Conservation (phyloP, 2,329 filamentous ascomycete species). For the Trichoderma sp. region DNA sequence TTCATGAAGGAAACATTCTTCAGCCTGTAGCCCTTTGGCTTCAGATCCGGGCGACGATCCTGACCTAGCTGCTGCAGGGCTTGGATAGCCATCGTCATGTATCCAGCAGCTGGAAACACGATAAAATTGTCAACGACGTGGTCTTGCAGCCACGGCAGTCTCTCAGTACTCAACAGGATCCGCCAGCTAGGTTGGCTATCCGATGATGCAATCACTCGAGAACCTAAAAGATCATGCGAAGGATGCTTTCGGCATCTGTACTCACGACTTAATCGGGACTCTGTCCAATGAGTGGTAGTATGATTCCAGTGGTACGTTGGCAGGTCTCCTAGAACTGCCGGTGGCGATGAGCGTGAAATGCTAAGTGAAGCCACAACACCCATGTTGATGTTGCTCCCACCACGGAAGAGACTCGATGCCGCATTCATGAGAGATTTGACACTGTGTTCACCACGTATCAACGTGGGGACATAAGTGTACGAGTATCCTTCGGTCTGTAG, state of each 20-base stretch:
- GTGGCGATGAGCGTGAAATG: constrained; percentile 17
- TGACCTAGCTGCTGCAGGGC: constrained; percentile 31
- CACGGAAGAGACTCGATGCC: not conserved
- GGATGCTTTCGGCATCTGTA: not conserved
- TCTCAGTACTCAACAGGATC: constrained; percentile 11
- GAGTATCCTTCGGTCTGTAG: not conserved
- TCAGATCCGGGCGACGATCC: not conserved
- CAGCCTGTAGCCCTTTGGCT: not conserved
- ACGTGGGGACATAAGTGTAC: constrained; percentile 1
- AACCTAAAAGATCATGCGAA: not conserved
- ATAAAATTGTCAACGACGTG: constrained; percentile 30
- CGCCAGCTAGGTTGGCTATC: constrained; percentile 5
- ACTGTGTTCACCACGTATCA: not conserved
- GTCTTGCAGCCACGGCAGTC: constrained; percentile 39
- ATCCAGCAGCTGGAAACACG: constrained; percentile 50
- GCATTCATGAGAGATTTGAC: not conserved
- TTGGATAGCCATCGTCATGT: constrained; percentile 48
- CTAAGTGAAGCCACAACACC: not conserved
- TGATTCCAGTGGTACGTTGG: constrained; percentile 1
- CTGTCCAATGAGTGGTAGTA: constrained; percentile 24
- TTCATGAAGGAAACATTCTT: constrained; percentile 7
- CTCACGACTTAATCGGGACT: not conserved
- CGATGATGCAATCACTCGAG: not conserved
- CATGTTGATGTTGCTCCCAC: not conserved
- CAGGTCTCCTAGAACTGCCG: not conserved